Evolutionary conservation across 2,329 filamentous ascomycete genomes (phyloP).

Genomic region (Trichoderma atroviride): DNA sequence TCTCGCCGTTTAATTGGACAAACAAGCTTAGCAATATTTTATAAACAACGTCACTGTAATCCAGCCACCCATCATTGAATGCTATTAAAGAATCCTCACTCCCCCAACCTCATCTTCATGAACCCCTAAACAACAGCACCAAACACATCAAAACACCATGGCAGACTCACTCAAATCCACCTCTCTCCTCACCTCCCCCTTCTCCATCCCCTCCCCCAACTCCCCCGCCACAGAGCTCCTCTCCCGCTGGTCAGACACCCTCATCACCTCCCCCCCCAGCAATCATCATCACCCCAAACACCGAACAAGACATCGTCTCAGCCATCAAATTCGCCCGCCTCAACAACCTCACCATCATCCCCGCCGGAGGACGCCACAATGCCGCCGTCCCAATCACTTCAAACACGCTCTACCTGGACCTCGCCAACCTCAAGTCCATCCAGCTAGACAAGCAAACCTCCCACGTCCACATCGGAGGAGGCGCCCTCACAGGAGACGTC

Average conservation of each 20-base stretch:
- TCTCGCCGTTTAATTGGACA: background rate
- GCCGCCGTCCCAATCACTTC: conserved; percentile 37
- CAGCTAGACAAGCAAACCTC: conserved; percentile 33
- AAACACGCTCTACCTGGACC: conserved; percentile 39
- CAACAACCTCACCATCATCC: conserved; percentile 37
- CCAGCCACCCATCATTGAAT: background rate
- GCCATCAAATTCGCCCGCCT: conserved; percentile 35
- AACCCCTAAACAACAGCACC: background rate
- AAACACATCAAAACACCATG: conserved; percentile 7
- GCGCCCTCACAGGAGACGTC: conserved; percentile 35
- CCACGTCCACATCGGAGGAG: conserved; percentile 38
- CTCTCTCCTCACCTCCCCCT: conserved; percentile 23
- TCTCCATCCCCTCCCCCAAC: conserved; percentile 20
- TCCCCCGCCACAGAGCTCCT: conserved; percentile 7
- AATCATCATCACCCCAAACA: conserved; percentile 35
- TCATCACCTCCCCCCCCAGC: conserved; percentile 32
- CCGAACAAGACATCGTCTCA: conserved; percentile 35
- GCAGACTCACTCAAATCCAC: background rate
- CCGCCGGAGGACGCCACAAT: conserved; percentile 38
- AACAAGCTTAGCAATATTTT: background rate
- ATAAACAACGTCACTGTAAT: background rate
- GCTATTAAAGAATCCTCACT: background rate
- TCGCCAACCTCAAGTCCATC: conserved; percentile 38
- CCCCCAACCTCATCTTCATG: background rate
- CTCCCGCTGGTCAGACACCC: conserved; percentile 39